Percentiles rank a stretch among this genome's conserved stretches.
Conservation (phyloP, 176 grass and related monocot species). For the Elaeis guineensis region DNA sequence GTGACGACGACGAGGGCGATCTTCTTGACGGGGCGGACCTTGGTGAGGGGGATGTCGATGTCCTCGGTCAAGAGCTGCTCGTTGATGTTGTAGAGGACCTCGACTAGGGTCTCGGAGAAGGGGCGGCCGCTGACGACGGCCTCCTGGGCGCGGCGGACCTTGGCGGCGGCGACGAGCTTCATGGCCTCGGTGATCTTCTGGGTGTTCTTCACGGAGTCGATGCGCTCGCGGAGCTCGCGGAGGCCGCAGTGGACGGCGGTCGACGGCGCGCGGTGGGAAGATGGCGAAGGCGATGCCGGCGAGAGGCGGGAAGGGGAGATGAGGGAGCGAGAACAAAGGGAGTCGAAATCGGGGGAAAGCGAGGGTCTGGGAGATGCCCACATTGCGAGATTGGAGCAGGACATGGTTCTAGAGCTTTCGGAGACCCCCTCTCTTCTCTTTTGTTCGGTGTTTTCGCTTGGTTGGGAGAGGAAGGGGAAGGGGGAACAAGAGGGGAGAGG, state of each 20-base stretch:
- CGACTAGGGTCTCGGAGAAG: neutral
- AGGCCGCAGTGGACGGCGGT: neutral
- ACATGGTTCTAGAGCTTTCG: no score
- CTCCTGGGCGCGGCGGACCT: neutral
- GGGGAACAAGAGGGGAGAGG: no score
- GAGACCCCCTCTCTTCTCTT: no score
- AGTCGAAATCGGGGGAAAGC: neutral
- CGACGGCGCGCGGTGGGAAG: neutral
- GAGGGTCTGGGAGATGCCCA: neutral
- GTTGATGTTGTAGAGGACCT: neutral
- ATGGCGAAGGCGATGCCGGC: neutral
- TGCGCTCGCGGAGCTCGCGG: neutral
- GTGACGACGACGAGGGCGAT: slow-evolving; percentile 2
- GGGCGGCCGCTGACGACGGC: neutral
- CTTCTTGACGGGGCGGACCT: neutral
- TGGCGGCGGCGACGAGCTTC: neutral
- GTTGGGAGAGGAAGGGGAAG: no score
- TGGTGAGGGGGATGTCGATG: neutral
- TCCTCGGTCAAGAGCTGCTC: neutral
- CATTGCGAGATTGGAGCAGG: neutral
- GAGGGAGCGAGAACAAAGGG: neutral
- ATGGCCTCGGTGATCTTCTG: slow-evolving; percentile 2
- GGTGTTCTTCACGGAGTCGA: slow-evolving; percentile 1
- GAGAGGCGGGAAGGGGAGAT: neutral
- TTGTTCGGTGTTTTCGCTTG: no score